Base-by-base conservation (phyloP, 1,284 basidiomycete genomes). In the Microbotryum saponariae region DNA sequence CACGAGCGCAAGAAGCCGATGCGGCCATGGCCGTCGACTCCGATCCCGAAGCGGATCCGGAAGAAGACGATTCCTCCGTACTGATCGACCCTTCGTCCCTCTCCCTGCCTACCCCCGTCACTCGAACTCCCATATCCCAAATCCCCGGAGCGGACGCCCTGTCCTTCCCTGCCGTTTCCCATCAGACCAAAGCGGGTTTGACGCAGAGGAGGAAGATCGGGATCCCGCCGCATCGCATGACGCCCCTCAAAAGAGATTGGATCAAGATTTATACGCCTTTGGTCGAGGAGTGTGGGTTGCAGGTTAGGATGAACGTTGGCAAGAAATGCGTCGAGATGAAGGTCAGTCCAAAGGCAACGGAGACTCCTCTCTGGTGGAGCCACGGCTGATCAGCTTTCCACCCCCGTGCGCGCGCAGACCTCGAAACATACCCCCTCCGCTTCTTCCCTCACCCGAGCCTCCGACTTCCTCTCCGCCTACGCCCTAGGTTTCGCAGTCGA, bases 231-330 rank as follows among this genome's bases (percentile, higher is more conserved):
- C 96, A 98, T 76, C 85, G 94, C 56, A 92, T 97, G 89, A 92
- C 91, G 18, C 96, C 96, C 6, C 77, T 98, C 61, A 96, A 97
- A 78, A 90, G 90, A 73, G 93, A 97, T 69, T 98, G 94, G 94
- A 82, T 97, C 65, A 92, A 91, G 75, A 86, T 98, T 62, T 98
- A 97, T 76, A 90, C 91, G 0, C 94, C 94, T 0, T 79, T 98
- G 69, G 94, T 96, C 14, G 94, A 98, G 79, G 87, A 96, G 73
- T 80, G 94, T 71, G 89, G 88, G 0, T 77, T 98, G 62, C 93
- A 97, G 80, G 92, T 98, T 42, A 82, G 93, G 69, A 97, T 97
- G 93, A 98, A 98, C 74, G 84, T 91, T 23, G 85, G 86, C 73
- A 80, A 91, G 72, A 83, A 85, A 78, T 85, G 83, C 71, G 91